Evolutionary conservation across 768 basidiomycete species (phyloP), one percentile per base, ranked within the genome.

Genomic region (Termitomyces titanicus): DNA sequence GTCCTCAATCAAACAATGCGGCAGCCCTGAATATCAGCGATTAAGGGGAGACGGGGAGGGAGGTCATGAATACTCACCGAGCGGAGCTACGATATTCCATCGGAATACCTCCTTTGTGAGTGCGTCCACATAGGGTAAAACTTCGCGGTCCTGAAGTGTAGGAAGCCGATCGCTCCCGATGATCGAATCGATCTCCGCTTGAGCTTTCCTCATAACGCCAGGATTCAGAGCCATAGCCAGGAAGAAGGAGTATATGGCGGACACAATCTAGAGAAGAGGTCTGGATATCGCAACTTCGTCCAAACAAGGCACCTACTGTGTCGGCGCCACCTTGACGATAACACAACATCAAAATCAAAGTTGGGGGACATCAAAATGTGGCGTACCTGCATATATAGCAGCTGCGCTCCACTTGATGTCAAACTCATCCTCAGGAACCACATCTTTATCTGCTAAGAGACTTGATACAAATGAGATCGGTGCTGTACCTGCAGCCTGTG

Each of bases 71-170:
- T 39, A 1, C 29, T 18, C 48, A 72, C 81, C 76, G 54, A 72
- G 73, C 17, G 74, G 73, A 20, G 70, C 70, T 27, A 80, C 75
- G 10, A 73, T 65, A 55, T 80, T 73, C 76, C 80, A n/a, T n/a
- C n/a, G n/a, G n/a, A n/a, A n/a, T n/a, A n/a, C n/a, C n/a, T n/a
- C n/a, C n/a, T n/a, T n/a, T 1, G 72, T 68, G 12, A 88, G 72
- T 2, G 85, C 85, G 54, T 84, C 78, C 47, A 82, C 59, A 61
- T 84, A 87, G 3, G 85, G 85, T 33, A 87, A 70, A 11, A 74
- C 64, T 22, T 75, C 70, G 20, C 83, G 80, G 66, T 87, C 85
- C 49, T 73, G 66, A 66, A 82, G 81, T 13, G 74, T 79, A 57
- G 85, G 85, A 22, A 86, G 77, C 54, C 84, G 76, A 61, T 83